A percentile compares a stretch with the other conserved stretches of the same genome.
These are phyloP conservation scores for Lactarius quietus DNA, from an alignment of 768 basidiomycete species.

Conservation along the genomic window DNA sequence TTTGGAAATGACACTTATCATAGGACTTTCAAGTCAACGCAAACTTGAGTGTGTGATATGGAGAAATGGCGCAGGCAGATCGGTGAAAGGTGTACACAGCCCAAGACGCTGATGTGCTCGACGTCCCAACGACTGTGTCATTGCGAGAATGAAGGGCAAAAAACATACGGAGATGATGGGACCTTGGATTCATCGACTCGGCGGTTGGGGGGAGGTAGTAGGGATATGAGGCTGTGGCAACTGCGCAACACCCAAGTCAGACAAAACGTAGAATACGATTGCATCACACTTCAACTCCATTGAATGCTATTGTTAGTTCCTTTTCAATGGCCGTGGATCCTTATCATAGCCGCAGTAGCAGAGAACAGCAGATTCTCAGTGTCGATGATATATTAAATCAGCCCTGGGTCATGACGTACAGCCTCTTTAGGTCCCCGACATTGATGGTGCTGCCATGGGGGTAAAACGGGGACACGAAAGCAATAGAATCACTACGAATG, in stretches of 20 bases:
- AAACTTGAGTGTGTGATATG: background rate
- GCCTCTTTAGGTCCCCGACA: background rate
- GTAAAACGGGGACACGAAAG: background rate
- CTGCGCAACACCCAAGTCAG: background rate
- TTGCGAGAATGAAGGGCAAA: background rate
- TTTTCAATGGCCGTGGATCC: background rate
- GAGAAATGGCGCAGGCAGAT: background rate
- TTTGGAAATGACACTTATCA: background rate
- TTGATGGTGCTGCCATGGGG: too few relatives aligned
- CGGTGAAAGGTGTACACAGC: background rate
- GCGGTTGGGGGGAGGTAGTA: background rate
- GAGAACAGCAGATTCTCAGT: background rate
- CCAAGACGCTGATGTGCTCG: background rate
- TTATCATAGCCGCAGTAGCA: background rate
- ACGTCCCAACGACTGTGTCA: background rate
- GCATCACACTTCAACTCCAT: background rate
- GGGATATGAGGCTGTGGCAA: background rate
- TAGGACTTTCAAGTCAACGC: background rate
- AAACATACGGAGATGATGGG: background rate
- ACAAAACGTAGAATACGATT: background rate
- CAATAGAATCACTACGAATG: background rate
- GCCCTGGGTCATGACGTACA: background rate
- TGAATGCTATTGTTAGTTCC: background rate
- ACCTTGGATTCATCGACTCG: background rate
- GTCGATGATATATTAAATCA: background rate